Evolutionary conservation across 106 monocot species (phyloP).

Genomic region (Amphibolis antarctica): DNA sequence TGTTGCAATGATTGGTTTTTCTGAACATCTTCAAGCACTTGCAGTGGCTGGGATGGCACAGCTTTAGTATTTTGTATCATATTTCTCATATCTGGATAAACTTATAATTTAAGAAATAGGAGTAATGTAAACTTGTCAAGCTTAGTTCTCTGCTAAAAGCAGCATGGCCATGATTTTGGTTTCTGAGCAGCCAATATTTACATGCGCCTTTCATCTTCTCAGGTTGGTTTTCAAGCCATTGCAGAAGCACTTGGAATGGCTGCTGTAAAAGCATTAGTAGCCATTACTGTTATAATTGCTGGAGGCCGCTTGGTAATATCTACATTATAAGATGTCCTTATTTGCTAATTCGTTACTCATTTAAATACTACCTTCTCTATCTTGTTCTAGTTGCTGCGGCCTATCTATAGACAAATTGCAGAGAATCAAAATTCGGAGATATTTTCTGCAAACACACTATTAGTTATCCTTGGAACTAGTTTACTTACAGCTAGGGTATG

Average conservation of each 20-base stretch:
- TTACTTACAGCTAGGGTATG: slow-evolving; percentile 96
- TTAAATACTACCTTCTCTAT: not conserved
- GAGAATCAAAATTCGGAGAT: slow-evolving; percentile 99
- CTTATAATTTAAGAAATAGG: no score
- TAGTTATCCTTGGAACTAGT: slow-evolving; percentile 97
- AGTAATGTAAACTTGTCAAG: no score
- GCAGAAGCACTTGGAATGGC: slow-evolving; percentile 98
- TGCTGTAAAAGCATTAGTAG: slow-evolving; percentile 90
- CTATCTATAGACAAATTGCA: slow-evolving; percentile 97
- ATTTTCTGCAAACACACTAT: slow-evolving; percentile 96
- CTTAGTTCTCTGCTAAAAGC: not conserved
- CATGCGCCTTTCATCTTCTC: slow-evolving; percentile 5
- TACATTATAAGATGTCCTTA: not conserved
- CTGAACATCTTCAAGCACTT: no score
- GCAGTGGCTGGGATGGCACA: no score
- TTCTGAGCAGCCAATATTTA: not conserved
- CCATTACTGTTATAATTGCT: slow-evolving; percentile 93
- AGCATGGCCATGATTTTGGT: not conserved
- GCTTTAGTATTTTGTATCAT: no score
- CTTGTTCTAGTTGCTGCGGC: slow-evolving; percentile 66
- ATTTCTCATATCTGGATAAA: no score
- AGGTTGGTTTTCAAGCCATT: slow-evolving; percentile 99
- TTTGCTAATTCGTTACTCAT: slow-evolving; percentile 1
- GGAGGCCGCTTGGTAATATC: slow-evolving; percentile 83
- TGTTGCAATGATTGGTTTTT: no score